Conservation (phyloP, 2,329 filamentous ascomycete species). For the Remersonia thermophila region DNA sequence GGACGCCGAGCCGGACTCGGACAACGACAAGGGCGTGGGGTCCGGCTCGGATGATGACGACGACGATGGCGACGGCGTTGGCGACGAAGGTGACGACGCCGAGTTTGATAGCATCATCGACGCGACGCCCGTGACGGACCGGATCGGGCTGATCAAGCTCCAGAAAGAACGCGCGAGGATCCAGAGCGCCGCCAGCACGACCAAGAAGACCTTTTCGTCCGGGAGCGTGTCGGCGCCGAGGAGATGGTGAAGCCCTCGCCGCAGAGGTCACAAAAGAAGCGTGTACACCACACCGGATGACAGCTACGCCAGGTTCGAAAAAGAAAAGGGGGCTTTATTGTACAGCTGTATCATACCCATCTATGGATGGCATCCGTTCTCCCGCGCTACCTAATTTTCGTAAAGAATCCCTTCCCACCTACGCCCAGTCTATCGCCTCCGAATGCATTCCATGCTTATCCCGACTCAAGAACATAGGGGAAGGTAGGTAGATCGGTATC, state of each 20-base stretch:
- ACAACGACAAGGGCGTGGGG: slow-evolving; percentile 29
- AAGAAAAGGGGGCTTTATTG: too few species aligned
- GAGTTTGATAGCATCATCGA: slow-evolving; percentile 90
- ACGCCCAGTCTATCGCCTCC: background rate
- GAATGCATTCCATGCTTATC: background rate
- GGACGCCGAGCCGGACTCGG: slow-evolving; percentile 59
- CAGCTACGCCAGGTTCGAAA: too few species aligned
- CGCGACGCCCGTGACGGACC: slow-evolving; percentile 79
- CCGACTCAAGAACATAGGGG: background rate
- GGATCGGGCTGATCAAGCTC: slow-evolving; percentile 52
- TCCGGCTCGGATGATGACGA: slow-evolving; percentile 16
- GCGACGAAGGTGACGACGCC: slow-evolving; percentile 26
- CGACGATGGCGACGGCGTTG: slow-evolving; percentile 38
- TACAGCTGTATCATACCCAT: too few species aligned
- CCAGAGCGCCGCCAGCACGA: slow-evolving; percentile 25
- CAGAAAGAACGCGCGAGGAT: slow-evolving; percentile 40
- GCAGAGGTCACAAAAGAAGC: too few species aligned
- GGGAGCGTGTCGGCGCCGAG: slow-evolving; percentile 36
- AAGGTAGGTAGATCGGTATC: background rate
- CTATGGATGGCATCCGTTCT: too few species aligned
- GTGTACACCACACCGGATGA: too few species aligned
- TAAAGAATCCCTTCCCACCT: too few species aligned
- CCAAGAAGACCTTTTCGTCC: slow-evolving; percentile 40
- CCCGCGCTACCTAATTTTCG: too few species aligned
- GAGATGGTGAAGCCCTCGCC: too few species aligned